phyloP scores from a whole-genome alignment of 208 protist species.

The Leishmania arabica region DNA sequence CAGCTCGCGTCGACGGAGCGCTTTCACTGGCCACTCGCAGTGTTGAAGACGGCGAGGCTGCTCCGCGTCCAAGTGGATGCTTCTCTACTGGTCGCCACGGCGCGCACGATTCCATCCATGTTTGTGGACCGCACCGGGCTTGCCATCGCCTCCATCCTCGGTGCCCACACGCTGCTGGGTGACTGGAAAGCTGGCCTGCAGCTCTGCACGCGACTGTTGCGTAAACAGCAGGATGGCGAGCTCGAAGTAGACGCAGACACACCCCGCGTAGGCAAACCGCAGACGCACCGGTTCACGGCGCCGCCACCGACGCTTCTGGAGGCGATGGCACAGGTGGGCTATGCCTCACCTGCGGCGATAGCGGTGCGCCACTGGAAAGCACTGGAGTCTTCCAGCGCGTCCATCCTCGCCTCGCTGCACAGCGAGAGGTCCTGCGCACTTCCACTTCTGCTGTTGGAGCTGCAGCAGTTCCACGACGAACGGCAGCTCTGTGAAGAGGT shows the following conservation, averaged over 20 bases:
- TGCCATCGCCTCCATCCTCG: conserved; percentile 20
- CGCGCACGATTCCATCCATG: conserved; percentile 13
- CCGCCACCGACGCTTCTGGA: conserved; percentile 21
- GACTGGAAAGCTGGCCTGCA: conserved; percentile 32
- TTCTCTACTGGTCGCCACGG: not conserved
- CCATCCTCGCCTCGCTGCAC: not conserved
- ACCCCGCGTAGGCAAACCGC: not conserved
- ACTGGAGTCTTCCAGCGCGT: not conserved
- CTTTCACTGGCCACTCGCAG: conserved; percentile 35
- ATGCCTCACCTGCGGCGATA: conserved; percentile 7
- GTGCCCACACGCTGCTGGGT: conserved; percentile 31
- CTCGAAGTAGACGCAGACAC: not conserved
- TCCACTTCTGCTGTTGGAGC: conserved; percentile 17
- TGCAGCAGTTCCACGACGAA: conserved; percentile 9
- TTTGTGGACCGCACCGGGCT: conserved; percentile 11
- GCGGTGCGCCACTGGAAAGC: conserved; percentile 21
- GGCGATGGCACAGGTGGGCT: conserved; percentile 36
- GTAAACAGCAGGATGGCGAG: conserved; percentile 14
- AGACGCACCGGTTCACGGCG: conserved; percentile 9
- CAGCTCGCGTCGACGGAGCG: conserved; percentile 24
- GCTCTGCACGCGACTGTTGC: conserved; percentile 27
- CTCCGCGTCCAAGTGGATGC: conserved; percentile 33
- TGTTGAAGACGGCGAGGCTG: conserved; percentile 24
- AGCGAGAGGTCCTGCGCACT: conserved; percentile 2
- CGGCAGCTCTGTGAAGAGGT: conserved; percentile 31